Conservation (phyloP, 2,329 filamentous ascomycete species). For the Nemania sp. region DNA sequence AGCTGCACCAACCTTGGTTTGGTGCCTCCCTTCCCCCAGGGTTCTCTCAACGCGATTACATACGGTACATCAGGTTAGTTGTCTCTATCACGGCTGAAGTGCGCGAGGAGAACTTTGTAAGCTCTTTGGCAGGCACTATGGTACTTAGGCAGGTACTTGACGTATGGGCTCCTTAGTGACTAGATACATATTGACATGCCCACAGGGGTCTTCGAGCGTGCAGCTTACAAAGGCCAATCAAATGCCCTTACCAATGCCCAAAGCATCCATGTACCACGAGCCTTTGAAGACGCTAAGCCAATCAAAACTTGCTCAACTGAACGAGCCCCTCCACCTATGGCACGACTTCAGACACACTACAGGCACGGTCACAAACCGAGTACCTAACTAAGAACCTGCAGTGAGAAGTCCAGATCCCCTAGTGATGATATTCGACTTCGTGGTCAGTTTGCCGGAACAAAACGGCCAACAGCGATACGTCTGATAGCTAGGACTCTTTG, state of each 20-base stretch:
- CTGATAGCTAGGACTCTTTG: background rate
- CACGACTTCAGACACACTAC: conserved; percentile 25
- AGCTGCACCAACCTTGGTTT: no score
- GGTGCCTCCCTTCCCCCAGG: no score
- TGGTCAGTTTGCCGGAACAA: background rate
- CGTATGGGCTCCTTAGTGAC: no score
- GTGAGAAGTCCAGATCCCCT: conserved; percentile 16
- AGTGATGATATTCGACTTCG: conserved; percentile 12
- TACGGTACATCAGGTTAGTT: no score
- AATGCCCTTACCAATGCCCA: conserved; percentile 21
- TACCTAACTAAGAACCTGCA: conserved; percentile 6
- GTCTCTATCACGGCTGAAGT: background rate
- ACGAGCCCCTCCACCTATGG: conserved; percentile 34
- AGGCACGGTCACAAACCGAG: conserved; percentile 18
- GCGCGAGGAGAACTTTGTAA: background rate
- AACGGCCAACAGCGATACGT: conserved; percentile 1
- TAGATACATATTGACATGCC: background rate
- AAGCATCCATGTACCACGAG: conserved; percentile 27
- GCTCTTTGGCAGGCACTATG: background rate
- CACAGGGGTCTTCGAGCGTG: background rate
- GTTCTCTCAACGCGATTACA: no score
- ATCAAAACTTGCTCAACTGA: conserved; percentile 52
- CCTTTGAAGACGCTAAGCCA: conserved; percentile 39
- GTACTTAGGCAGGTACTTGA: background rate
- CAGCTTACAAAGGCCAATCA: conserved; percentile 21